Percentiles rank a stretch among this genome's conserved stretches.
Conservation (phyloP, 2,329 filamentous ascomycete species). For the Phyllosticta ampelicida region DNA sequence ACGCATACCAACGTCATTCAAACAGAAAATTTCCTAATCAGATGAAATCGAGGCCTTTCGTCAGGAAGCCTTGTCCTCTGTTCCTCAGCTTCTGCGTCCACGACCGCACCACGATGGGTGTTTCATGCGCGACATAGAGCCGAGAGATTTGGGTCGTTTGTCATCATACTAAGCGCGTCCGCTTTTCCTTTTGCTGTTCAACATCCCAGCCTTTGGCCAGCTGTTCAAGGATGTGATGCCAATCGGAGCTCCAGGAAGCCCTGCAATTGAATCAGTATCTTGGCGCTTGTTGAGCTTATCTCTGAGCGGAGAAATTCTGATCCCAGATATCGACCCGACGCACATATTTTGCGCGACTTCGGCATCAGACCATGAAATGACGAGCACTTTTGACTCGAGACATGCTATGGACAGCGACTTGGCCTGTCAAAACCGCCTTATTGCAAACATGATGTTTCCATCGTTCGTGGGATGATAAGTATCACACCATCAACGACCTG, state of each 20-base stretch:
- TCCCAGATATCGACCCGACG: not conserved
- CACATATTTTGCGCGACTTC: not conserved
- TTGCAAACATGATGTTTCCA: not conserved
- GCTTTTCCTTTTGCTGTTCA: not conserved
- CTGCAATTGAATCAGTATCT: not conserved
- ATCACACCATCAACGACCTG: not conserved
- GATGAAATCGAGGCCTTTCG: not conserved
- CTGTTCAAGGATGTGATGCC: not conserved
- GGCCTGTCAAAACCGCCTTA: not conserved
- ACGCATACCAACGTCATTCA: not conserved
- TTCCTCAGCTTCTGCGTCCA: not conserved
- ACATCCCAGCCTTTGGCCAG: not conserved
- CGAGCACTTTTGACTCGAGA: not conserved
- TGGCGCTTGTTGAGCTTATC: not conserved
- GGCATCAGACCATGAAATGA: not conserved
- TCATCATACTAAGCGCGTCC: not conserved
- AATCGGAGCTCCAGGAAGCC: not conserved
- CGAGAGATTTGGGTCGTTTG: not conserved
- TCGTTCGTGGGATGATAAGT: not conserved
- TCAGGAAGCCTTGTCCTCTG: not conserved
- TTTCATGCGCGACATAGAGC: not conserved
- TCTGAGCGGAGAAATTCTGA: not conserved
- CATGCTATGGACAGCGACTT: not conserved
- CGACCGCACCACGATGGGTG: not conserved
- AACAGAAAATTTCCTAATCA: not conserved